Base-by-base conservation (phyloP, 2,329 filamentous ascomycete species). In the Rhytidhysteron rufulum region DNA sequence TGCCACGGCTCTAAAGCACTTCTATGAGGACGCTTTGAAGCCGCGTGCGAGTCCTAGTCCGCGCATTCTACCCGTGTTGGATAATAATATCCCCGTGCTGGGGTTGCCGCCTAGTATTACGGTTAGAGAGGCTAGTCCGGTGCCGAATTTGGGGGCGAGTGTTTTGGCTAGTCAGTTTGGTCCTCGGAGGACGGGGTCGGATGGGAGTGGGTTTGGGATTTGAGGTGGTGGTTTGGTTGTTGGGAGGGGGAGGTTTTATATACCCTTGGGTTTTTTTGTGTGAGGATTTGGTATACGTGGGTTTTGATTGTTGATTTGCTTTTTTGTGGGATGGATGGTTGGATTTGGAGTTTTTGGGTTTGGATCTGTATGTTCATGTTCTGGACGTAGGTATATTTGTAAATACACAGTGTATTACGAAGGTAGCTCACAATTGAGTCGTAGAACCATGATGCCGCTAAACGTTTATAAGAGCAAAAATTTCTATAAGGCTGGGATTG, bases 71-170 rank as follows among this genome's bases (percentile, higher is more conserved):
- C 61, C 62, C 1, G 55, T 64, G 7, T 48, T 58, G 4, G 60
- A 66, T 20, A 53, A 58, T 22, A 67, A 69, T 44, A 68, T 73
- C 16, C 70, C 70, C 7, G 66, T 55, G 5, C 53, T 73, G 42
- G 60, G 63, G 10, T 44, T 73, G 22, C 69, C 69, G 13, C 68
- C 68, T 9, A 58, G 60, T n/a, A 63, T 65, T 16, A 62, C 49
- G 29, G 58, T 64, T 34, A 44, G 56, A 7, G 58, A 62, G 19
- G 62, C 59, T 3, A 64, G 60, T 42, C 60, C 61, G 1, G 57
- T 22, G 15, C 35, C 35, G 24, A 37, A 37, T 37, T 25, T 37
- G 10, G 35, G 22, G 10, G 22, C 35, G 17, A 19, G 24, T 29
- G 20, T 37, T 11, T 30, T 37, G 35, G 25, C 24, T 5, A 37